Base-by-base conservation (phyloP, 2,329 filamentous ascomycete species). In the Zarea fungicola region DNA sequence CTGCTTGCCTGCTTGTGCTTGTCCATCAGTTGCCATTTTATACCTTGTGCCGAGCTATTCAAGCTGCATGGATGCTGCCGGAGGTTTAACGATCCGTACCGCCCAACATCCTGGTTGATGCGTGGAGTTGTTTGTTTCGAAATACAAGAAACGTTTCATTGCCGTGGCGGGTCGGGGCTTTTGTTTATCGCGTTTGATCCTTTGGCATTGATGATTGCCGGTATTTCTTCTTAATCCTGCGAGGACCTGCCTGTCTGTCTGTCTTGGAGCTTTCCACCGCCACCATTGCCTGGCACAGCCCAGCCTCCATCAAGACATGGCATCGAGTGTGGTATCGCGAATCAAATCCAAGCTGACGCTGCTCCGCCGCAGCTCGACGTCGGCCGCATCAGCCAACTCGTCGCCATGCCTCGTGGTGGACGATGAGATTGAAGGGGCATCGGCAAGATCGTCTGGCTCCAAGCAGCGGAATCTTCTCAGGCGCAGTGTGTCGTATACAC, bases 241-340 rank as follows among this genome's bases (percentile, higher is more conserved):
- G 18, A 9, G 6, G 11, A 28, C 37, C n/a, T n/a, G 23, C 19
- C 10, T 18, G 7, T 13, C 18, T n/a, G 36, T 10, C 25, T 40
- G 42, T 23, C 29, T 16, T 19, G 28, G 31, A 11, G 36, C 29
- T 43, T 28, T 25, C 22, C 21, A 54, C 46, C 45, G 54, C 42
- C 48, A 53, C 13, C 26, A 2, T 39, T 13, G 25, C 13, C 22
- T 22, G 26, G 18, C 11, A n/a, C n/a, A n/a, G n/a, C n/a, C n/a
- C n/a, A n/a, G n/a, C n/a, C n/a, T n/a, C n/a, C n/a, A 18, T 32
- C 19, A 21, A 21, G 31, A 29, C 48, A 75, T 75, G 72, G 71
- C 70, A 51, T 56, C 60, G 31, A 71, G 74, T 54, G 60, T 76
- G 49, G 69, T 64, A 57, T 68, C 72, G 54, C 72, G 71, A 54